Evolutionary conservation across 1,284 basidiomycete species (phyloP).

Genomic region (Boletus smithii): DNA sequence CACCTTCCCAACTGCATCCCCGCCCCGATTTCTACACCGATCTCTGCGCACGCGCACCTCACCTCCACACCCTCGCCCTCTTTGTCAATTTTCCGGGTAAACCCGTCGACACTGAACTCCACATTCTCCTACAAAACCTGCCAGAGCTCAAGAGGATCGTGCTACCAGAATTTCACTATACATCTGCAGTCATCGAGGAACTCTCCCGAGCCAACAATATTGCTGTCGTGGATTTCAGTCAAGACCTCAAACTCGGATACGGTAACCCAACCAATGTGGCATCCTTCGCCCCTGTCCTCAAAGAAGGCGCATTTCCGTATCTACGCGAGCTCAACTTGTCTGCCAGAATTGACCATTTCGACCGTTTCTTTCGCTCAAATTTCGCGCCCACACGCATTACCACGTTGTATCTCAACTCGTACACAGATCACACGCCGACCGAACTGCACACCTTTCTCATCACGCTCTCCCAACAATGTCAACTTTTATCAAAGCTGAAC

Average conservation of each 20-base stretch:
- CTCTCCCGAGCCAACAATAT: slow-evolving; percentile 48
- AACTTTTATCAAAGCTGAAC: slow-evolving; percentile 41
- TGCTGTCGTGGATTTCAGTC: slow-evolving; percentile 48
- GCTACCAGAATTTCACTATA: slow-evolving; percentile 51
- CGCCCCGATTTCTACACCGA: slow-evolving; percentile 45
- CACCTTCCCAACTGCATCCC: slow-evolving; percentile 13
- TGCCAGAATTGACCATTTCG: slow-evolving; percentile 42
- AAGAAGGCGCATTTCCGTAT: slow-evolving; percentile 50
- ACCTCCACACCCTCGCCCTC: slow-evolving; percentile 44
- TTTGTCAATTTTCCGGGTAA: slow-evolving; percentile 37
- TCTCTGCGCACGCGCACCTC: slow-evolving; percentile 50
- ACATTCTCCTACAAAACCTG: slow-evolving; percentile 40
- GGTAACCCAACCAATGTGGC: slow-evolving; percentile 43
- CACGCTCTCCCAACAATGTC: slow-evolving; percentile 46
- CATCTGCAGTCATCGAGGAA: slow-evolving; percentile 42
- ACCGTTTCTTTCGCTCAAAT: slow-evolving; percentile 42
- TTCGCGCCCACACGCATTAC: slow-evolving; percentile 49
- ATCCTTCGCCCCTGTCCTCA: slow-evolving; percentile 42
- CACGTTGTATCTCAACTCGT: slow-evolving; percentile 49
- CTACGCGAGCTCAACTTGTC: slow-evolving; percentile 53
- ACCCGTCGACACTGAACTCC: slow-evolving; percentile 38
- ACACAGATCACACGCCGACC: slow-evolving; percentile 39
- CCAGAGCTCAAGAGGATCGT: slow-evolving; percentile 46
- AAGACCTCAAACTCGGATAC: slow-evolving; percentile 39
- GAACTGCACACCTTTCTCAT: slow-evolving; percentile 43